Percentiles rank a stretch among this genome's conserved stretches.
phyloP scores from a whole-genome alignment of 73 alveolate genomes.

The Tetrahymena thermophila region DNA sequence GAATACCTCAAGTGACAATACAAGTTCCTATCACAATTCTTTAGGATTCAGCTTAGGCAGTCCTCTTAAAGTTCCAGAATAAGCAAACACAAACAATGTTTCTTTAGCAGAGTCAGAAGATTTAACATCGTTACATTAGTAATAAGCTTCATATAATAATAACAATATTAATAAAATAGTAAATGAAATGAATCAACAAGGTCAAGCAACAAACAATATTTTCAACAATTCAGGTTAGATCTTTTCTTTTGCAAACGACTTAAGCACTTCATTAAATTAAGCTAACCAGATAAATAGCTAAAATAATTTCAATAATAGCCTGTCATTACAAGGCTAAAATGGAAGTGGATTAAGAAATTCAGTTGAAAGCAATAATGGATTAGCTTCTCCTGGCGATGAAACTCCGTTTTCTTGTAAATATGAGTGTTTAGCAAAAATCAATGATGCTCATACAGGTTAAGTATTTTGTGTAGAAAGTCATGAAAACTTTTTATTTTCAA shows the following conservation, averaged over 20 bases:
- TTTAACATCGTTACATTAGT: not conserved
- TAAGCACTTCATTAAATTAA: not conserved
- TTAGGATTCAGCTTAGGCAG: not conserved
- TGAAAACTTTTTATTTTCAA: constrained; percentile 53
- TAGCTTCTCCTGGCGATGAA: not conserved
- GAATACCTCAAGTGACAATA: not conserved
- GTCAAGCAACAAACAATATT: not conserved
- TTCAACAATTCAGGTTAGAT: not conserved
- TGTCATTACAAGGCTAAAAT: not conserved
- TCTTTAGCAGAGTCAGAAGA: not conserved
- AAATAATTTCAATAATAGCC: not conserved
- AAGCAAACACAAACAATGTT: not conserved
- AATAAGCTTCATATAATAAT: not conserved
- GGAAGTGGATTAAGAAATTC: not conserved
- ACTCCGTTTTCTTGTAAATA: not conserved
- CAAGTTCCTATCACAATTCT: not conserved
- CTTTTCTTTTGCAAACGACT: not conserved
- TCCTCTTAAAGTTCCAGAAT: not conserved
- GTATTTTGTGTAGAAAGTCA: constrained; percentile 51
- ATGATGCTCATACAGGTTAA: constrained; percentile 54
- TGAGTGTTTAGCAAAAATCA: not conserved
- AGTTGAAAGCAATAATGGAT: not conserved
- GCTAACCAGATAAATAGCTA: not conserved
- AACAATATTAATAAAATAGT: not conserved
- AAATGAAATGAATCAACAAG: not conserved